These are phyloP conservation scores for Macrophomina phaseolina DNA, from an alignment of 2,329 filamentous ascomycete species.

Conservation along the genomic window DNA sequence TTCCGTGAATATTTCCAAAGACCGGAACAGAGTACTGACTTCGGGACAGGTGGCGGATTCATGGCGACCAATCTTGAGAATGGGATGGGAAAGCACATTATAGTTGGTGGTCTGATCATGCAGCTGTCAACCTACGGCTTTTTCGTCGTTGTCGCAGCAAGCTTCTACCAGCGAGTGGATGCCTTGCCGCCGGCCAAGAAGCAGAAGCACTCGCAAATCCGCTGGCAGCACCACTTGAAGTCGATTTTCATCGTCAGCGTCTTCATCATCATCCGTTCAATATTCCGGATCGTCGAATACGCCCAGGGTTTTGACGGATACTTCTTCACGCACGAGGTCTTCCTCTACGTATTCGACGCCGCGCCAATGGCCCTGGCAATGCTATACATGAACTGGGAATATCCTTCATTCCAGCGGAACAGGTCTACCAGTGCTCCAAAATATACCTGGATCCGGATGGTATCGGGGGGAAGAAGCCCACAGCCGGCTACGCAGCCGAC, in stretches of 20 bases:
- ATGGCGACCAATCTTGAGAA: not conserved
- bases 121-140: constrained; percentile 58
- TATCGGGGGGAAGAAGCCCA: not conserved
- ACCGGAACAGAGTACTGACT: not conserved
- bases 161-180: constrained; percentile 37
- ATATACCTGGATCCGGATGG: not conserved
- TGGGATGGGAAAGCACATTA: constrained; percentile 35
- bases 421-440: not conserved
- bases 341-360: constrained; percentile 56
- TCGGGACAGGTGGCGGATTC: not conserved
- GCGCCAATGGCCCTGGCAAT: constrained; percentile 49
- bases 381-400: constrained; percentile 34
- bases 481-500: not conserved
- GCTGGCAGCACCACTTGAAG: not conserved
- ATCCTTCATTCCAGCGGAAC: not conserved
- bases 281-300: constrained; percentile 47
- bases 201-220: constrained; percentile 1
- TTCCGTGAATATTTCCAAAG: not conserved
- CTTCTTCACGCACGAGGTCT: constrained; percentile 52
- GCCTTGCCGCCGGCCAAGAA: constrained; percentile 29
- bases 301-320: constrained; percentile 51
- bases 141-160: constrained; percentile 48
- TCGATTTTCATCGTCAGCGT: not conserved
- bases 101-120: constrained; percentile 57
- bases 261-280: not conserved